Base-by-base conservation (phyloP, 1,139 yeast genomes). In the Lodderomyces orthopsilosis region DNA sequence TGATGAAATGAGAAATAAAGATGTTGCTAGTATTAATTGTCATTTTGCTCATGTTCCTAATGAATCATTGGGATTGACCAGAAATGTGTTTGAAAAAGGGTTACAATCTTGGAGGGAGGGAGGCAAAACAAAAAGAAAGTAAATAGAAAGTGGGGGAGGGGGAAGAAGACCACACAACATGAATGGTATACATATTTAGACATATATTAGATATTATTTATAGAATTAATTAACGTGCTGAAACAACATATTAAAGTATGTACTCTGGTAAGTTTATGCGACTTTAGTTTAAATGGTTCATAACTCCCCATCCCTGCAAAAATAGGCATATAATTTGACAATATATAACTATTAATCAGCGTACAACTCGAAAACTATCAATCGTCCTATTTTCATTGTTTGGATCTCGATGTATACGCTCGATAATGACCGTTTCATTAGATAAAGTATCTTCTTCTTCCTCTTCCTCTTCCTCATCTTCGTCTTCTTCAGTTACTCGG, bases 1-100 rank as follows among this genome's bases (percentile, higher is more conserved):
- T 56, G 93, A 85, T 57, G 93, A 85, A 57, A 49, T 58, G 45
- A 67, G 93, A 48, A 85, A 85, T 53, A 68, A 66, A 47, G 93
- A 85, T 51, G 91, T 85, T 4, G 78, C 76, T 51, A 55, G 64
- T 4, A 68, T 84, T 6, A 84, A 85, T 9, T 85, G 85, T 43
- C 69, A 74, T 41, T 84, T 84, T 59, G 77, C 75, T 21, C 74
- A 76, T 51, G 74, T 84, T 7, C 52, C 57, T 24, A 70, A 69
- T 48, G 70, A 67, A 40, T 56, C 65, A 5, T 49, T 53, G 18
- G 89, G 89, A 1, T 65, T 84, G 35, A 78, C 81, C 1, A 62
- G 75, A 56, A 49, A 57, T 4, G 58, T 77, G 6, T 81, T 76
- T 51, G 67, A 74, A 40, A 53, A 59, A 2, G 84, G 75, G 8